Evolutionary conservation across 345 rosid genomes (phyloP).

Genomic region (Eucalyptus regnans): DNA sequence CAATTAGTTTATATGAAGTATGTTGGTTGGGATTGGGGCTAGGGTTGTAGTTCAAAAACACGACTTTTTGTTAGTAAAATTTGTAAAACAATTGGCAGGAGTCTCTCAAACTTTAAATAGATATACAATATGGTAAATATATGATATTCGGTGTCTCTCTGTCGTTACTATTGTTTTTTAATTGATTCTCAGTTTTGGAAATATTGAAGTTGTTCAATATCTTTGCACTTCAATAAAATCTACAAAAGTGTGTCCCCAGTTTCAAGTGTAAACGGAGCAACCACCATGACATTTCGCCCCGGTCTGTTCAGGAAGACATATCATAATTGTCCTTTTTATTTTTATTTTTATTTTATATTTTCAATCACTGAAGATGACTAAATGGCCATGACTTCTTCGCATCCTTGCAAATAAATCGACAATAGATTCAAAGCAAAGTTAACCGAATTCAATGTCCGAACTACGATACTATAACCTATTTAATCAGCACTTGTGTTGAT

Average conservation of each 20-base stretch:
- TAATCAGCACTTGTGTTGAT: not conserved
- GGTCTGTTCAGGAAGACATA: not conserved
- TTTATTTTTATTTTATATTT: not conserved
- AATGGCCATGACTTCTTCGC: not conserved
- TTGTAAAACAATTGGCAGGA: not conserved
- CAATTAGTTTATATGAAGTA: not conserved
- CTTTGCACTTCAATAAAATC: not conserved
- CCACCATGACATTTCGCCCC: not conserved
- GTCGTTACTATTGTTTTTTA: not conserved
- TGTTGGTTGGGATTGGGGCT: not conserved
- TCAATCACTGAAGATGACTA: not conserved
- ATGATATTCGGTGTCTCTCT: not conserved
- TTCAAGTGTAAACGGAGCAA: not conserved
- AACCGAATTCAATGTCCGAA: not conserved
- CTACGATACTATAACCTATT: not conserved
- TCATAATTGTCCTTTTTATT: too few species aligned
- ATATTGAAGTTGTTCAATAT: not conserved
- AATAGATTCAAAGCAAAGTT: not conserved
- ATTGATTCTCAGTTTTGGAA: not conserved
- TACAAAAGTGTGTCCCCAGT: not conserved
- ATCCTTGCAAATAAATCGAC: not conserved
- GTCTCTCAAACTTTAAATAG: not conserved
- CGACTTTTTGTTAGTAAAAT: not conserved
- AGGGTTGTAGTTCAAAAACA: not conserved
- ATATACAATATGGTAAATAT: not conserved